These are phyloP conservation scores for Penicillium alfredii DNA, from an alignment of 495 filamentous ascomycete species.

Conservation along the genomic window DNA sequence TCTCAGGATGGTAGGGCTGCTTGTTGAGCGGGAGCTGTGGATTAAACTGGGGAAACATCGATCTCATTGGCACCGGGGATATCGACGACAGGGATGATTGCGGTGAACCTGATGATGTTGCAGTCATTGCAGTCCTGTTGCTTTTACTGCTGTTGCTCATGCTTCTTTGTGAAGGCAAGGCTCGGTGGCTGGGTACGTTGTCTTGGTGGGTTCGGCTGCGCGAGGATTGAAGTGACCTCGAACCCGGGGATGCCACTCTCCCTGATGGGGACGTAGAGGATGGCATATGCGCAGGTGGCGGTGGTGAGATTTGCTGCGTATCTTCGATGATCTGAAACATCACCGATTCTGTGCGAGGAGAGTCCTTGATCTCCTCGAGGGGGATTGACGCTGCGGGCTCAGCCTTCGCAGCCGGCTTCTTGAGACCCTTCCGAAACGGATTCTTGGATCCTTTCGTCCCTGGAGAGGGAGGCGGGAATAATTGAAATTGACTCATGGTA, in stretches of 20 bases:
- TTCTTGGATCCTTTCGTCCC: constrained; percentile 35
- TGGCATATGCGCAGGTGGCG: constrained; percentile 15
- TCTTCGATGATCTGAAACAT: constrained; percentile 38
- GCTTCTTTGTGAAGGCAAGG: constrained; percentile 13
- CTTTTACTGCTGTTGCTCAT: constrained; percentile 25
- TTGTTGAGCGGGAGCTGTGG: constrained; percentile 59
- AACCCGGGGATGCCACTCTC: constrained; percentile 9
- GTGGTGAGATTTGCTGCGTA: constrained; percentile 26
- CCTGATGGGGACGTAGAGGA: constrained; percentile 15
- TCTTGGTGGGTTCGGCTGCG: constrained; percentile 20
- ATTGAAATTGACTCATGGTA: constrained; percentile 44
- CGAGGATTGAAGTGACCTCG: constrained; percentile 18
- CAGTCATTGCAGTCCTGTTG: constrained; percentile 11
- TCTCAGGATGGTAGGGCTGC: constrained; percentile 62
- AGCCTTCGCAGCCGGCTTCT: constrained; percentile 21
- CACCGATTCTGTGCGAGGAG: constrained; percentile 33
- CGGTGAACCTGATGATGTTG: constrained; percentile 38
- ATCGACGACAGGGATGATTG: constrained; percentile 23
- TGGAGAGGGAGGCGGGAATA: constrained; percentile 49
- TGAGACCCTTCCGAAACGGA: constrained; percentile 29
- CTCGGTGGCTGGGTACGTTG: constrained; percentile 8
- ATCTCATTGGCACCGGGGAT: constrained; percentile 49
- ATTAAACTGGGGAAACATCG: constrained; percentile 81
- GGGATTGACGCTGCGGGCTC: constrained; percentile 30
- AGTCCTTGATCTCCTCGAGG: constrained; percentile 30